A percentile compares a stretch with the other conserved stretches of the same genome.
Evolutionary conservation across 331 rosid genomes (phyloP).

Genomic region (Quercus phellos): DNA sequence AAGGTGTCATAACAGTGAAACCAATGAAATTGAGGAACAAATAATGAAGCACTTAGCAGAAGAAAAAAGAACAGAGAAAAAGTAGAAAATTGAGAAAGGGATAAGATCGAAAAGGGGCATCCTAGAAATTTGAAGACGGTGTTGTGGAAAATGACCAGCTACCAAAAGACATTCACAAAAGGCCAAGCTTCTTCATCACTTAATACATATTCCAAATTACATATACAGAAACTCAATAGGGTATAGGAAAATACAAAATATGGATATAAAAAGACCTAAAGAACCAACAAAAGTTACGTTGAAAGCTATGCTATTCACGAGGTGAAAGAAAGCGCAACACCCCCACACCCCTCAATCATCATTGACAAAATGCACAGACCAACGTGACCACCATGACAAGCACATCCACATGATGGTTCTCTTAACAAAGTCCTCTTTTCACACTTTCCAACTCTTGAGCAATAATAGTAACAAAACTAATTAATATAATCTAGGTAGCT

Average conservation of each 20-base stretch:
- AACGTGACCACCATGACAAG: background rate
- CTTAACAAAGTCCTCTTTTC: conserved; percentile 3
- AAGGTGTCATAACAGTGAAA: too few relatives aligned
- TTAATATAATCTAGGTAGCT: too few relatives aligned
- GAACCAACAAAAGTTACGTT: background rate
- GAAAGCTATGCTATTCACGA: conserved; percentile 5
- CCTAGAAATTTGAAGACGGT: background rate
- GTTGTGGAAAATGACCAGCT: background rate
- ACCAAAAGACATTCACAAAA: background rate
- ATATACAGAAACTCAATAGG: conserved; percentile 8
- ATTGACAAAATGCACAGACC: conserved; percentile 19
- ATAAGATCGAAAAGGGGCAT: background rate
- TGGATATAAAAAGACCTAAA: background rate
- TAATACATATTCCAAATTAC: conserved; percentile 18
- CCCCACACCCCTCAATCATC: conserved; percentile 15
- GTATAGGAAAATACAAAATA: conserved; percentile 21
- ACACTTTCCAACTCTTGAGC: conserved; percentile 2
- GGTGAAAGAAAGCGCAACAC: conserved; percentile 7
- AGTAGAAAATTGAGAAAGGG: background rate
- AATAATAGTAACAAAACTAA: background rate
- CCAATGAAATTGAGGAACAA: too few relatives aligned
- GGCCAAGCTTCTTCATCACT: conserved; percentile 15
- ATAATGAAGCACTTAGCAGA: too few relatives aligned
- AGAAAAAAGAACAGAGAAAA: too few relatives aligned
- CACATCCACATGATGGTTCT: background rate